Evolutionary conservation across 768 basidiomycete genomes (phyloP).

Genomic region (Rhodotorula graminis): DNA sequence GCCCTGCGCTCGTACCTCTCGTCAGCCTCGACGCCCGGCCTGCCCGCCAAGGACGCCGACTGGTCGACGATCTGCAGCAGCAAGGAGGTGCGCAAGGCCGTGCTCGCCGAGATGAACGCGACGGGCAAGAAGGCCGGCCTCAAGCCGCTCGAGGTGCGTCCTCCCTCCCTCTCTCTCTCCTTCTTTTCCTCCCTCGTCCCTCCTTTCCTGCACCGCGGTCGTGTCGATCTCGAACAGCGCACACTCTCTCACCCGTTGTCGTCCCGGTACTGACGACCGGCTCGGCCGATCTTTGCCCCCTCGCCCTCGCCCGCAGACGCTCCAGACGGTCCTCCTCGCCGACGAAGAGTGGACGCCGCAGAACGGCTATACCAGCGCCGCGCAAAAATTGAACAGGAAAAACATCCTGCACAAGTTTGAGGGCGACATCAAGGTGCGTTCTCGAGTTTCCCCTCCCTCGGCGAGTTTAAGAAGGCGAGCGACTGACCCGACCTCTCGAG

Average conservation of each 20-base stretch:
- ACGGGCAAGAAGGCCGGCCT: slow-evolving; percentile 80
- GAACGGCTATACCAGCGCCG: slow-evolving; percentile 78
- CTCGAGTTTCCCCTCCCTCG: neutral
- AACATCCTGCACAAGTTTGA: slow-evolving; percentile 50
- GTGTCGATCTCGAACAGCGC: too few relatives aligned
- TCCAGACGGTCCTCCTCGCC: slow-evolving; percentile 72
- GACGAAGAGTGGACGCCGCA: slow-evolving; percentile 90
- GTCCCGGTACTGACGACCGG: too few relatives aligned
- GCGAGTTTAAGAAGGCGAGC: too few relatives aligned
- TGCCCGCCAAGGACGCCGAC: neutral
- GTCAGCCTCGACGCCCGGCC: neutral
- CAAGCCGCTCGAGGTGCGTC: slow-evolving; percentile 51
- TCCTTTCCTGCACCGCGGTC: too few relatives aligned
- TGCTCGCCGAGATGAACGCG: slow-evolving; percentile 47
- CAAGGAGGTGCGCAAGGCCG: slow-evolving; percentile 68
- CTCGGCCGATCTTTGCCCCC: slow-evolving; percentile 63
- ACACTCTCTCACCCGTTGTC: too few relatives aligned
- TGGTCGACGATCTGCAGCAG: slow-evolving; percentile 52
- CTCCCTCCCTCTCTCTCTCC: neutral
- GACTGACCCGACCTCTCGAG: too few relatives aligned
- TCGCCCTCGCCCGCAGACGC: neutral
- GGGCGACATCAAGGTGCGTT: slow-evolving; percentile 25
- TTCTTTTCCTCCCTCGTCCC: neutral
- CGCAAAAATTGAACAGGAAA: slow-evolving; percentile 80
- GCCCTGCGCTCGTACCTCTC: slow-evolving; percentile 18